Evolutionary conservation across 345 rosid genomes (phyloP).

Genomic region (Brassica napus): Da-Ae NC_063447.1:53580501-53581000

Average conservation of each 20-base stretch:
- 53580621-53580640: slow-evolving; percentile 86
- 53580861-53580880: slow-evolving; percentile 62
- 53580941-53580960: slow-evolving; percentile 86
- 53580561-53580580: slow-evolving; percentile 80
- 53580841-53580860: slow-evolving; percentile 64
- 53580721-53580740: slow-evolving; percentile 94
- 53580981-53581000: slow-evolving; percentile 39
- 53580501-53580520: slow-evolving; percentile 88
- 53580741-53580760: slow-evolving; percentile 77
- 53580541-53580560: slow-evolving; percentile 74
- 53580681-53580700: slow-evolving; percentile 82
- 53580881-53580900: slow-evolving; percentile 43
- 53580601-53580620: slow-evolving; percentile 77
- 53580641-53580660: slow-evolving; percentile 89
- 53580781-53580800: slow-evolving; percentile 63
- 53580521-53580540: slow-evolving; percentile 87
- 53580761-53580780: slow-evolving; percentile 60
- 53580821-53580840: slow-evolving; percentile 91
- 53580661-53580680: slow-evolving; percentile 96
- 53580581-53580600: slow-evolving; percentile 91
- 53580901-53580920: slow-evolving; percentile 68
- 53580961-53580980: slow-evolving; percentile 64
- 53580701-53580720: slow-evolving; percentile 83
- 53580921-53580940: slow-evolving; percentile 96
- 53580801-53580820: slow-evolving; percentile 73